phyloP scores from a whole-genome alignment of 306 rosid species.

The Elaeagnus macrophylla region DNA sequence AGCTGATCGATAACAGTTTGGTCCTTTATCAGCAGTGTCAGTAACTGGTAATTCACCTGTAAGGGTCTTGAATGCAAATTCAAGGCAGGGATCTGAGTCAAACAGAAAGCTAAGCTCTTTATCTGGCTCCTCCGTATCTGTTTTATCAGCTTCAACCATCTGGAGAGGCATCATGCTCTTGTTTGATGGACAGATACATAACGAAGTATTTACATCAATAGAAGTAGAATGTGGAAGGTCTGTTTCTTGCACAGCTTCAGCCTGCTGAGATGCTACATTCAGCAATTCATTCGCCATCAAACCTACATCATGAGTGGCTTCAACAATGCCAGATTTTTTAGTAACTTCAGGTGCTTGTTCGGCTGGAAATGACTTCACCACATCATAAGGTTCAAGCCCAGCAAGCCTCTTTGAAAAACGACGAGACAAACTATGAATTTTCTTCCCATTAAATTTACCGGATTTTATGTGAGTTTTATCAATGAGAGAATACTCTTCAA shows the following conservation, averaged over 20 bases:
- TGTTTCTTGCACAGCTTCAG: constrained; percentile 17
- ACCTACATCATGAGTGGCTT: constrained; percentile 23
- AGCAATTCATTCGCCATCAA: constrained; percentile 16
- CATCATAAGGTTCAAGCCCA: constrained; percentile 45
- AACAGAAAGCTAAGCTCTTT: constrained; percentile 22
- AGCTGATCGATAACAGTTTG: constrained; percentile 23
- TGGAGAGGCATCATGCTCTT: constrained; percentile 18
- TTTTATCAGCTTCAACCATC: constrained; percentile 31
- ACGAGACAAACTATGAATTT: constrained; percentile 29
- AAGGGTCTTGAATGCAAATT: constrained; percentile 50
- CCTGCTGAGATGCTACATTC: constrained; percentile 21
- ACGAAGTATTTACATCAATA: constrained; percentile 1
- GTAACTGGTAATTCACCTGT: constrained; percentile 56
- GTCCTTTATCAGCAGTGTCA: constrained; percentile 22
- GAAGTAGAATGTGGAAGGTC: constrained; percentile 15
- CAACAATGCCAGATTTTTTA: constrained; percentile 29
- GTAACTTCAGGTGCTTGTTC: constrained; percentile 31
- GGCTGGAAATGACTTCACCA: constrained; percentile 20
- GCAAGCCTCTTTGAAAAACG: constrained; percentile 73
- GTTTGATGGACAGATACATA: constrained; percentile 18
- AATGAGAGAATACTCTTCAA: constrained; percentile 20
- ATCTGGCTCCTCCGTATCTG: constrained; percentile 27
- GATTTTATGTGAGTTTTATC: constrained; percentile 13
- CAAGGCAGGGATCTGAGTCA: constrained; percentile 37
- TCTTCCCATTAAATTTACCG: constrained; percentile 29